phyloP scores from a whole-genome alignment of 1,139 yeast genomes.

The Lodderomyces elongisporus region DNA sequence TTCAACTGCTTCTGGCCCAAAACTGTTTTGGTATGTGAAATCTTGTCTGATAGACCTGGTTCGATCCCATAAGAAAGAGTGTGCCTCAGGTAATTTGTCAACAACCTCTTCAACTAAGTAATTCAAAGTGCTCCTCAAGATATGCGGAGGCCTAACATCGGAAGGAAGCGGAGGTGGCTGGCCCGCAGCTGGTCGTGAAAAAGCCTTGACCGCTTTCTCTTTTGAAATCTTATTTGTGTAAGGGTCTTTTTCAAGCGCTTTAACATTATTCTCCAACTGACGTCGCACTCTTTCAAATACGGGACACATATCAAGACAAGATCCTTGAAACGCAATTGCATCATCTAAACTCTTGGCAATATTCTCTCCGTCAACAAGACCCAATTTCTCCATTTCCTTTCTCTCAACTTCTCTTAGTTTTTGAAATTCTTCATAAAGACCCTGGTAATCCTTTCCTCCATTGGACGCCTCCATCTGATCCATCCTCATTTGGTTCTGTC shows the following conservation, averaged over 20 bases:
- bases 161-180: conserved; percentile 98
- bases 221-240: conserved; percentile 58
- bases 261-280: conserved; percentile 82
- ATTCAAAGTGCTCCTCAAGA: conserved; percentile 60
- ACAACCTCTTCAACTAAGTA: conserved; percentile 64
- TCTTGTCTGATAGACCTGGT: conserved; percentile 98
- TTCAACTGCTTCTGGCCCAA: conserved; percentile 89
- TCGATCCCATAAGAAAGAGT: conserved; percentile 96
- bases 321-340: conserved; percentile 83
- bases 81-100: conserved; percentile 72
- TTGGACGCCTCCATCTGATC: conserved; percentile 28
- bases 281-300: conserved; percentile 86
- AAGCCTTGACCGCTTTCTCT: conserved; percentile 77
- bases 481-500: conserved; percentile 38
- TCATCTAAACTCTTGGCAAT: conserved; percentile 75
- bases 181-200: conserved; percentile 97
- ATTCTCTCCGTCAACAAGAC: conserved; percentile 86
- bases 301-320: conserved; percentile 94
- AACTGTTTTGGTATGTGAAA: conserved; percentile 90
- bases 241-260: conserved; percentile 69
- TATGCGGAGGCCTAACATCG: conserved; percentile 89
- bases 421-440: conserved; percentile 52
- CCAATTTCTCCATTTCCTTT: conserved; percentile 69
- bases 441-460: conserved; percentile 36
- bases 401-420: conserved; percentile 75